Conservation (phyloP, 495 filamentous ascomycete genomes). For the Podospora pseudocomata region DNA sequence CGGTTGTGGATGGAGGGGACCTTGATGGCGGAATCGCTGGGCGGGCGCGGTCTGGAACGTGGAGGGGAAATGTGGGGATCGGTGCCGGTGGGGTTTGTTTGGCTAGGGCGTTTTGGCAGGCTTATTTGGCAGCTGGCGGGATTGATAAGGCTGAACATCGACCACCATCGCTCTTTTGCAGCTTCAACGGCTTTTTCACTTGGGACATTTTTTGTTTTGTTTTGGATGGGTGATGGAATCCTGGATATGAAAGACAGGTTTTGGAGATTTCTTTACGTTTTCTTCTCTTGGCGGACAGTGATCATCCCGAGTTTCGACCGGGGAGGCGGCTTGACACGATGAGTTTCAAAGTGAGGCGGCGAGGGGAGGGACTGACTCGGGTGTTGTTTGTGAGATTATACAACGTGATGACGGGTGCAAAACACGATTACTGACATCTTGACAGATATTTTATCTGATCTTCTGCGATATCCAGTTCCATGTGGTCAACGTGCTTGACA, state of each 20-base stretch:
- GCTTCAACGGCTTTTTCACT: not conserved
- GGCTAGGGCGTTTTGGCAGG: not conserved
- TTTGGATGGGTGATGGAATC: not conserved
- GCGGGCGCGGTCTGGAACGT: not conserved
- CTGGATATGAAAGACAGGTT: not conserved
- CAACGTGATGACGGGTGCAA: not conserved
- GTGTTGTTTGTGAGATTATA: not conserved
- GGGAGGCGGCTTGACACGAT: not conserved
- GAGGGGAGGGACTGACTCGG: not conserved
- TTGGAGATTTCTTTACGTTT: not conserved
- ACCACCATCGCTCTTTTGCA: not conserved
- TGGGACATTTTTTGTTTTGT: not conserved
- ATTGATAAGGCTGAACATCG: not conserved
- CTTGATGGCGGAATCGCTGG: conserved; percentile 7
- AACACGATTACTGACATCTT: not conserved
- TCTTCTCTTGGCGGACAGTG: not conserved
- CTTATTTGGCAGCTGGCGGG: not conserved
- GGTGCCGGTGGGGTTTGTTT: not conserved
- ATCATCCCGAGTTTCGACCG: conserved; percentile 4
- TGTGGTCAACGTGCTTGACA: not conserved
- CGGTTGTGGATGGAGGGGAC: not conserved
- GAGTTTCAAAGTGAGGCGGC: conserved; percentile 6
- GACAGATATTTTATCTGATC: not conserved
- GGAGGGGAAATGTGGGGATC: not conserved
- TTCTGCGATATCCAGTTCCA: not conserved